Evolutionary conservation across 768 basidiomycete species (phyloP).

Genomic region (Pilatotrama ljubarskyi): DNA sequence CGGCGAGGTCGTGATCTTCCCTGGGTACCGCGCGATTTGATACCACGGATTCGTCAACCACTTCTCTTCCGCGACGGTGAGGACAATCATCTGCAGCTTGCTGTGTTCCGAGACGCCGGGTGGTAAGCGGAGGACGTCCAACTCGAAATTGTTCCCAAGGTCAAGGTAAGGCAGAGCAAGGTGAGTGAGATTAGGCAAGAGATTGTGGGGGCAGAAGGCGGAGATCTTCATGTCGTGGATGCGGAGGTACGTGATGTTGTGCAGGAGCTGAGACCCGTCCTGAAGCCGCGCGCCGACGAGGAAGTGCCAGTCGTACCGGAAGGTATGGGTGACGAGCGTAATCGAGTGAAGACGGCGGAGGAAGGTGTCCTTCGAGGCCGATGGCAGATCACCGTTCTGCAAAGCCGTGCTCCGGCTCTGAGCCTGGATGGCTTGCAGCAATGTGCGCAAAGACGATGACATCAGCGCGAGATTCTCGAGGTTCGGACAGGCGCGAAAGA

Average conservation of each 20-base stretch:
- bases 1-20: conserved; percentile 13
- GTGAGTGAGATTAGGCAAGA: conserved; percentile 29
- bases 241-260: conserved; percentile 28
- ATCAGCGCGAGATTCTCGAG: conserved; percentile 26
- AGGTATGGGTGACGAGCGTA: conserved; percentile 26
- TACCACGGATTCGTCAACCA: conserved; percentile 27
- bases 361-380: conserved; percentile 1
- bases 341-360: conserved; percentile 15
- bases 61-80: conserved; percentile 25
- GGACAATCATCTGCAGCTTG: conserved; percentile 24
- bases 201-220: conserved; percentile 24
- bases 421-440: conserved; percentile 15
- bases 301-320: conserved; percentile 26
- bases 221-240: conserved; percentile 25
- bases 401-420: not conserved
- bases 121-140: conserved; percentile 21
- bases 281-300: conserved; percentile 15
- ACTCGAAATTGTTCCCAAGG: conserved; percentile 21
- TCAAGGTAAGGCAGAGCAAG: conserved; percentile 28
- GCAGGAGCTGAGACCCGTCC: conserved; percentile 14
- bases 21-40: conserved; percentile 12
- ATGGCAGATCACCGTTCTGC: not conserved
- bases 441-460: conserved; percentile 21
- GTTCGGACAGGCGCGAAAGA: conserved; percentile 23
- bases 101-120: conserved; percentile 17